Percentiles rank a stretch among this genome's conserved stretches.
These are phyloP conservation scores for Exophiala viscosa DNA, from an alignment of 2,329 filamentous ascomycete species.

Conservation along the genomic window DNA sequence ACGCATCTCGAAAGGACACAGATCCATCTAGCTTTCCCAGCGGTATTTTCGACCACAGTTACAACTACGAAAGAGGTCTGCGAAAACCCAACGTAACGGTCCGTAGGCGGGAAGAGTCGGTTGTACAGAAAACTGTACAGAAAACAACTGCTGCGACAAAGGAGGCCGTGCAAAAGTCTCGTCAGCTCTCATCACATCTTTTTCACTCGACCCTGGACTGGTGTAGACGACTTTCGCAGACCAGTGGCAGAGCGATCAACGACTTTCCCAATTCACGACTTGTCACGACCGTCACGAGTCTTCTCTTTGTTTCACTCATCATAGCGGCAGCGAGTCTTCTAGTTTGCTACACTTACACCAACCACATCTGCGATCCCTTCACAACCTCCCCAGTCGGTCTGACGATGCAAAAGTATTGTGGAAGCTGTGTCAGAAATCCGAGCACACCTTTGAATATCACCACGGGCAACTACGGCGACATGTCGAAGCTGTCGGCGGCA, in stretches of 20 bases:
- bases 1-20: constrained; percentile 19
- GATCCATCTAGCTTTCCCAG: constrained; percentile 28
- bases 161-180: background rate
- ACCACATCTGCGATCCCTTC: constrained; percentile 20
- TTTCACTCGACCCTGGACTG: constrained; percentile 9
- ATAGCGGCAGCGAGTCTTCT: constrained; percentile 10
- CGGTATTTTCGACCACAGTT: constrained; percentile 28
- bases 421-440: constrained; percentile 14
- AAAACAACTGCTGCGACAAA: constrained; percentile 7
- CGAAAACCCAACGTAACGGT: constrained; percentile 22
- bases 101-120: constrained; percentile 7
- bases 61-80: constrained; percentile 28
- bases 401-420: constrained; percentile 23
- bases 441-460: constrained; percentile 18
- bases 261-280: constrained; percentile 21
- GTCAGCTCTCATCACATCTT: constrained; percentile 1
- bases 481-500: constrained; percentile 17
- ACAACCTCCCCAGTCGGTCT: constrained; percentile 18
- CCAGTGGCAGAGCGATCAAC: constrained; percentile 10
- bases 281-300: constrained; percentile 11
- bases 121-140: constrained; percentile 4
- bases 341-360: constrained; percentile 22
- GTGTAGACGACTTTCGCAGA: constrained; percentile 8
- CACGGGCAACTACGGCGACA: constrained; percentile 11
- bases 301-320: constrained; percentile 14